phyloP scores from a whole-genome alignment of 1,284 basidiomycete species.

The Amylostereum areolatum region DNA sequence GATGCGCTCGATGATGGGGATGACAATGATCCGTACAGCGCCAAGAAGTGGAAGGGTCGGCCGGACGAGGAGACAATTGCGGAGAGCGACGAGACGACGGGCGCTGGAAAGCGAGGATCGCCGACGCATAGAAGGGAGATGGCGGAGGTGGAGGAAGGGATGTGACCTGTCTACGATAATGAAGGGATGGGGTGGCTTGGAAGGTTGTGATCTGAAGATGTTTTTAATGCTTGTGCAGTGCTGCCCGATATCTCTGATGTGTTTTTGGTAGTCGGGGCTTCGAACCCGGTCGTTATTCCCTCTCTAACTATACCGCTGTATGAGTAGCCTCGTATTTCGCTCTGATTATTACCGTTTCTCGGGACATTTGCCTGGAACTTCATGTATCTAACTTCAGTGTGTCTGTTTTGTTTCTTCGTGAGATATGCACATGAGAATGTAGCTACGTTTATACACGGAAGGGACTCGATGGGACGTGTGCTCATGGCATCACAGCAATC shows the following conservation, averaged over 20 bases:
- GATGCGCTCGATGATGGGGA: conserved; percentile 30
- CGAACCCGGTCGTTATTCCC: neutral
- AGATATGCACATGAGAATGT: too few relatives aligned
- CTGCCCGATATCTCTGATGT: neutral
- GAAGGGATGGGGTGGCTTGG: too few relatives aligned
- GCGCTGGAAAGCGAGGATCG: conserved; percentile 18
- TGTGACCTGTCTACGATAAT: too few relatives aligned
- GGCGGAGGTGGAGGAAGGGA: conserved; percentile 23
- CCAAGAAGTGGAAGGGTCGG: conserved; percentile 40
- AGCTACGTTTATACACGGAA: too few relatives aligned
- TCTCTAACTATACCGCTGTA: neutral
- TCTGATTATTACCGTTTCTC: neutral
- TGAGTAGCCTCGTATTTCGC: neutral
- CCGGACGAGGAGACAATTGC: conserved; percentile 41
- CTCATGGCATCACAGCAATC: too few relatives aligned
- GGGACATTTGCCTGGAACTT: too few relatives aligned
- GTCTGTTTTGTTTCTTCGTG: neutral
- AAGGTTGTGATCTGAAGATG: neutral
- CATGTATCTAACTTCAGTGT: neutral
- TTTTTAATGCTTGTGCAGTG: neutral
- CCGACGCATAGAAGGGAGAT: conserved; percentile 39
- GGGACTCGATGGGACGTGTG: too few relatives aligned
- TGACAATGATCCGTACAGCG: conserved; percentile 17
- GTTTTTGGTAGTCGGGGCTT: neutral
- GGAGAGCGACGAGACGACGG: conserved; percentile 45